These are phyloP conservation scores for Plasmodium coatneyi DNA, from an alignment of 169 alveolate species.

Conservation along the genomic window DNA sequence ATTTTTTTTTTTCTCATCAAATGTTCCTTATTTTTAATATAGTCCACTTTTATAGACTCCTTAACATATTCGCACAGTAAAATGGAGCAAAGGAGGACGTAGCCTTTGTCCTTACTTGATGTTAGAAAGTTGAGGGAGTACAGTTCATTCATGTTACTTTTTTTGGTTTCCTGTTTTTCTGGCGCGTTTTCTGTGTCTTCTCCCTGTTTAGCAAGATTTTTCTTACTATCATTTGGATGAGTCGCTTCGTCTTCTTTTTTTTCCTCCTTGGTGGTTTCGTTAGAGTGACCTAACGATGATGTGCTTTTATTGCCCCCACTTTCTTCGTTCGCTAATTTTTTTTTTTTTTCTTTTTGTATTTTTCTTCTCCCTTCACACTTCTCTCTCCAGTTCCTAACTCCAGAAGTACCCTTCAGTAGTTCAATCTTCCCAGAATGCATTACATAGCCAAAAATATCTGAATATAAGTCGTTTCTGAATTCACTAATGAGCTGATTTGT, in stretches of 20 bases:
- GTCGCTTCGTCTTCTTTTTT: background rate
- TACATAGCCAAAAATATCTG: conserved; percentile 37
- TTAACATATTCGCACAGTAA: conserved; percentile 61
- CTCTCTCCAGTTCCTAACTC: background rate
- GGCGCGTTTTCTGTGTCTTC: background rate
- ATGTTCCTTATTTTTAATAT: conserved; percentile 65
- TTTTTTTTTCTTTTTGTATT: conserved; percentile 16
- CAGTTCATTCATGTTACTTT: conserved; percentile 50
- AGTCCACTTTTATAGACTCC: conserved; percentile 41
- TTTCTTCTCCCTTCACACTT: background rate
- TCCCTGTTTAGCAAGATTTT: background rate
- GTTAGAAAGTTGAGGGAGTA: conserved; percentile 49
- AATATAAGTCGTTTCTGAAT: conserved; percentile 44
- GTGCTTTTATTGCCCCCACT: background rate
- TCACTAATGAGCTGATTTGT: conserved; percentile 45
- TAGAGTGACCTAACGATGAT: background rate
- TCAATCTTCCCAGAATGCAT: background rate
- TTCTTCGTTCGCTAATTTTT: background rate
- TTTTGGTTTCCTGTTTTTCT: conserved; percentile 5
- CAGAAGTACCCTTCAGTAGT: background rate
- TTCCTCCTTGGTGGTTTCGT: background rate
- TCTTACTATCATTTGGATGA: background rate
- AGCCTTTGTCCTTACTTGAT: conserved; percentile 51
- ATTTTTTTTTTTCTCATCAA: conserved; percentile 64
- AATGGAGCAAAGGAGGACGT: conserved; percentile 20